phyloP scores from a whole-genome alignment of 208 protist species.

The Willaertia magna region DNA sequence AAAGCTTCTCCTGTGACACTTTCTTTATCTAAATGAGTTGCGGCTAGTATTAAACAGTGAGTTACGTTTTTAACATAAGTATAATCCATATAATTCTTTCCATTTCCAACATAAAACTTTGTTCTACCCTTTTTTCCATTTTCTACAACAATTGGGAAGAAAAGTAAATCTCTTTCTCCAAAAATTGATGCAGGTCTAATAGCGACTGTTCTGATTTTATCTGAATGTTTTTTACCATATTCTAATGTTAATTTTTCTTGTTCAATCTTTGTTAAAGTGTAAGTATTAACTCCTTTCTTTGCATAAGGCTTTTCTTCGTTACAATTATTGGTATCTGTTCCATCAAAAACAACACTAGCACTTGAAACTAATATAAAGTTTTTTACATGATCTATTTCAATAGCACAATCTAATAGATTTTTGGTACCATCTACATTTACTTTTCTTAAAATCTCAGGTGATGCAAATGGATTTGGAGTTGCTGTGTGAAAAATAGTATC shows the following conservation, averaged over 20 bases:
- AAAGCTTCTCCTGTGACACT: slow-evolving; percentile 15
- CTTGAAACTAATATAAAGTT: slow-evolving; percentile 16
- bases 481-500: slow-evolving; percentile 8
- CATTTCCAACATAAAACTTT: slow-evolving; percentile 15
- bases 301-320: slow-evolving; percentile 22
- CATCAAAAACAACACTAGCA: slow-evolving; percentile 21
- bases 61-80: slow-evolving; percentile 27
- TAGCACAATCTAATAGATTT: slow-evolving; percentile 7
- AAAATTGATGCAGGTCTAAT: slow-evolving; percentile 27
- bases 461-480: neutral
- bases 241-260: slow-evolving; percentile 20
- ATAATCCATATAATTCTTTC: slow-evolving; percentile 25
- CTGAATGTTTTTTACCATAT: slow-evolving; percentile 5
- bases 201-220: slow-evolving; percentile 12
- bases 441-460: neutral
- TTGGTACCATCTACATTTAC: slow-evolving; percentile 23
- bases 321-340: slow-evolving; percentile 10
- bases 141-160: slow-evolving; percentile 6
- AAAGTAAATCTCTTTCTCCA: slow-evolving; percentile 15
- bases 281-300: neutral
- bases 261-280: slow-evolving; percentile 21
- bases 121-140: slow-evolving; percentile 11
- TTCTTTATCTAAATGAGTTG: neutral
- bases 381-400: neutral
- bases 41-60: slow-evolving; percentile 14